Conservation (phyloP, 305 asterid genomes). For the Fraxinus dipetala region DNA sequence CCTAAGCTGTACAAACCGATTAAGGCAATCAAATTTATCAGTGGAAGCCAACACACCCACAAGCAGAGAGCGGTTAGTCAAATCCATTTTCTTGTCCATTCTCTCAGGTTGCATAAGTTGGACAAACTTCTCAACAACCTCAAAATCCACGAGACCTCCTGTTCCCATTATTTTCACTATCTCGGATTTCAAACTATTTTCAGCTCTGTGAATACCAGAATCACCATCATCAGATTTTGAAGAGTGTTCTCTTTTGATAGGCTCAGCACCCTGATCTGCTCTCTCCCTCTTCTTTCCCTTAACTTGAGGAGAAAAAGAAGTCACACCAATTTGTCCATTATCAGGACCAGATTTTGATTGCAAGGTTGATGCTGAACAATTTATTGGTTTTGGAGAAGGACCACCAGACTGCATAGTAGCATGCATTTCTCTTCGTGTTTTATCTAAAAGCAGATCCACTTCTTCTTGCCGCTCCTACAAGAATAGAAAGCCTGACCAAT, state of each 20-base stretch:
- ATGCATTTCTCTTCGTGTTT: conserved; percentile 59
- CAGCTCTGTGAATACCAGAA: conserved; percentile 28
- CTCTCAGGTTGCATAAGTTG: conserved; percentile 52
- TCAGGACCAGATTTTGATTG: conserved; percentile 58
- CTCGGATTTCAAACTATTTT: conserved; percentile 40
- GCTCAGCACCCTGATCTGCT: conserved; percentile 41
- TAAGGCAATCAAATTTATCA: conserved; percentile 55
- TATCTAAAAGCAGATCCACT: conserved; percentile 54
- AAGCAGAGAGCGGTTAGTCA: conserved; percentile 50
- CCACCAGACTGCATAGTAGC: conserved; percentile 50
- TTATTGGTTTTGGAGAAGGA: conserved; percentile 61
- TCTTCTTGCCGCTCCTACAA: conserved; percentile 68
- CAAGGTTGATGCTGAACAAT: conserved; percentile 41
- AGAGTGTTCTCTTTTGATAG: conserved; percentile 45
- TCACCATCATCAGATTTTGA: conserved; percentile 41
- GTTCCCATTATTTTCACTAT: conserved; percentile 48
- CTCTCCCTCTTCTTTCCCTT: conserved; percentile 65
- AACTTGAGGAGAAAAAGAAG: conserved; percentile 43
- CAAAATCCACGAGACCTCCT: conserved; percentile 43
- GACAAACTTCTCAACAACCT: conserved; percentile 52
- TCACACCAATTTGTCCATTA: conserved; percentile 42
- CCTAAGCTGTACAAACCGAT: conserved; percentile 50
- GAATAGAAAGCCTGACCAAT: conserved; percentile 1
- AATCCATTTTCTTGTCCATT: conserved; percentile 48
- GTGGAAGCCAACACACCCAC: conserved; percentile 57